Percentiles rank a stretch among this genome's conserved stretches.
phyloP scores from a whole-genome alignment of 345 rosid species.

The Camelina sativa region DNA sequence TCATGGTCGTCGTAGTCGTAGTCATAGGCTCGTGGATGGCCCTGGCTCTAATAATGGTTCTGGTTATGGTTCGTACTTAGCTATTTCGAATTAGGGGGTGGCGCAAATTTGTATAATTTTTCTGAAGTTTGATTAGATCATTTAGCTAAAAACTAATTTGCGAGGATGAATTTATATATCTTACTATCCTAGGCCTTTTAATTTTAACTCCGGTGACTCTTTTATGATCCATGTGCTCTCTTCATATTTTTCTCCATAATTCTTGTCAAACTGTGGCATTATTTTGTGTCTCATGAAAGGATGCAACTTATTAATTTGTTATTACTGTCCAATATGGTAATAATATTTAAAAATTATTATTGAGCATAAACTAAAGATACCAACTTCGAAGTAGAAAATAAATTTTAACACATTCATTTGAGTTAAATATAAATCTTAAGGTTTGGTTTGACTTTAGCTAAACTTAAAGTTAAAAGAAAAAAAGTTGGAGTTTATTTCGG shows the following conservation, averaged over 20 bases:
- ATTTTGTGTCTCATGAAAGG: conserved; percentile 2
- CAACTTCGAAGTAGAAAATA: background rate
- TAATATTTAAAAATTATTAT: background rate
- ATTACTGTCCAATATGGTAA: background rate
- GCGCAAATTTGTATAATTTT: background rate
- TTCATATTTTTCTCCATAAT: background rate
- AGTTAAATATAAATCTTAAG: background rate
- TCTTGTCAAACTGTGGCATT: background rate
- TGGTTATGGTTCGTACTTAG: conserved; percentile 27
- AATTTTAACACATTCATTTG: background rate
- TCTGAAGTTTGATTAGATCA: background rate
- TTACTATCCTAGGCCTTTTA: background rate
- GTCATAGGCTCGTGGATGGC: conserved; percentile 22
- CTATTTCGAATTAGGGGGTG: conserved; percentile 34
- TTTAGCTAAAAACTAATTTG: background rate
- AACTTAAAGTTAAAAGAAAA: too few relatives aligned
- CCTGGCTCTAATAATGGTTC: conserved; percentile 22
- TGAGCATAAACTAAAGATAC: background rate
- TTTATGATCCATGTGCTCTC: background rate
- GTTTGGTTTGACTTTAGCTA: background rate
- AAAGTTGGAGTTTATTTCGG: too few relatives aligned
- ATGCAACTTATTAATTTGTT: background rate
- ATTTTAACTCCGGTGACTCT: background rate
- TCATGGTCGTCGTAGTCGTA: background rate
- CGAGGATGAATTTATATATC: background rate